These are phyloP conservation scores for Eragrostis nindensis DNA, from an alignment of 176 grass and related monocot genomes.

Conservation along the genomic window DNA sequence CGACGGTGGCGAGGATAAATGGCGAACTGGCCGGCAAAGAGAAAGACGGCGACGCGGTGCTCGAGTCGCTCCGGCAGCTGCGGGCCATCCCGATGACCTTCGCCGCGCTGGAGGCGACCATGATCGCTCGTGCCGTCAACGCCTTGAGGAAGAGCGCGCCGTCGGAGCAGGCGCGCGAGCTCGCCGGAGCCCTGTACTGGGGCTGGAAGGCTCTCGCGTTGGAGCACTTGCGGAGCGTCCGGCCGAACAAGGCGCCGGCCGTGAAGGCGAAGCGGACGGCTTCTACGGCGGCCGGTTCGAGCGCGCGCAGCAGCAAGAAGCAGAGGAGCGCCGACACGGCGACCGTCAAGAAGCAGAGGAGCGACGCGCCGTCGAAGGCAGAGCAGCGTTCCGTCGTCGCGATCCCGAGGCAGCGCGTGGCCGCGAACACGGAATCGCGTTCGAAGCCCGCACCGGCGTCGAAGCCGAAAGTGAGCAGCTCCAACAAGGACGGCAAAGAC, in stretches of 20 bases:
- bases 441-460: too few species aligned
- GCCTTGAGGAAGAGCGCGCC: background rate
- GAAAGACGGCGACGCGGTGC: background rate
- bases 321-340: background rate
- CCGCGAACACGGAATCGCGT: too few species aligned
- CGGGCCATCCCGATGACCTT: conserved; percentile 29
- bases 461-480: background rate
- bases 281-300: background rate
- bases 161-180: conserved; percentile 5
- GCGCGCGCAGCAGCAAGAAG: background rate
- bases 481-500: background rate
- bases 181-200: background rate
- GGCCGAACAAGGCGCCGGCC: too few species aligned
- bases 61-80: conserved; percentile 30
- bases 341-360: background rate
- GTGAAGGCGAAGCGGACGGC: background rate
- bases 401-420: too few species aligned
- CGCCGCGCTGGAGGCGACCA: conserved; percentile 26
- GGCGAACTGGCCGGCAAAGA: background rate
- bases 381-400: background rate
- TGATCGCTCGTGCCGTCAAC: background rate
- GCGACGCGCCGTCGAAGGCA: background rate
- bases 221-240: background rate
- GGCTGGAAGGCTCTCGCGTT: conserved; percentile 8
- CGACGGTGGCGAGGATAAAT: conserved; percentile 8